Conservation (phyloP, 495 filamentous ascomycete species). For the Extremus antarcticus region DNA sequence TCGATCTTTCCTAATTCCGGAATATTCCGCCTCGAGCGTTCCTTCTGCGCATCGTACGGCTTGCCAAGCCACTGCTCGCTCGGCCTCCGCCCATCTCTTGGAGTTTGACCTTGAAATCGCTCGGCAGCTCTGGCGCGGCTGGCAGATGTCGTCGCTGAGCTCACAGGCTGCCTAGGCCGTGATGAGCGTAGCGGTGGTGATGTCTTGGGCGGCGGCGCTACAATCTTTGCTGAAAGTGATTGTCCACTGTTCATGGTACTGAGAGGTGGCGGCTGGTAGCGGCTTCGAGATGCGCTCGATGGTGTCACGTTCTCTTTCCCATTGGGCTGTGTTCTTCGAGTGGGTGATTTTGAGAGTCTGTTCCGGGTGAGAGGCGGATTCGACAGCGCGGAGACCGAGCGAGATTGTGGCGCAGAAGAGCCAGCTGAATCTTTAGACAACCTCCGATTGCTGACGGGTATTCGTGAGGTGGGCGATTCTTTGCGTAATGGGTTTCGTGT, state of each 20-base stretch:
- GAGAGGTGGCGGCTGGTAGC: constrained; percentile 17
- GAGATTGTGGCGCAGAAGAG: constrained; percentile 35
- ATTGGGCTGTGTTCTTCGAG: constrained; percentile 1
- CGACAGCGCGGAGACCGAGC: constrained; percentile 34
- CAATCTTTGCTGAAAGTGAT: constrained; percentile 55
- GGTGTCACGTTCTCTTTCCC: constrained; percentile 11
- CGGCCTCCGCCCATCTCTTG: constrained; percentile 8
- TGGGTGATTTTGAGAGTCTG: constrained; percentile 15
- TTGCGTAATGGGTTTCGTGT: constrained; percentile 22
- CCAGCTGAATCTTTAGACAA: constrained; percentile 38
- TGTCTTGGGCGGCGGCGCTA: constrained; percentile 47
- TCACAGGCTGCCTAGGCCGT: constrained; percentile 67
- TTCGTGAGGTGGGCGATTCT: constrained; percentile 45
- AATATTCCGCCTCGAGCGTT: constrained; percentile 31
- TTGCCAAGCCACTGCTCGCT: constrained; percentile 20
- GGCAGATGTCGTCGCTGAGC: constrained; percentile 54
- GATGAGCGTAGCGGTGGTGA: constrained; percentile 76
- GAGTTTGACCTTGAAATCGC: constrained; percentile 24
- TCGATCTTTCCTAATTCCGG: constrained; percentile 60
- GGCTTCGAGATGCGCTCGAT: constrained; percentile 3
- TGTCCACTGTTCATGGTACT: constrained; percentile 26
- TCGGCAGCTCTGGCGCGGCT: constrained; percentile 52
- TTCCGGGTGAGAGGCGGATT: not conserved
- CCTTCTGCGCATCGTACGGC: constrained; percentile 18
- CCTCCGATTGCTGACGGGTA: constrained; percentile 45